Percentiles rank a stretch among this genome's conserved stretches.
phyloP scores from a whole-genome alignment of 768 basidiomycete species.

The Mrakia frigida region DNA sequence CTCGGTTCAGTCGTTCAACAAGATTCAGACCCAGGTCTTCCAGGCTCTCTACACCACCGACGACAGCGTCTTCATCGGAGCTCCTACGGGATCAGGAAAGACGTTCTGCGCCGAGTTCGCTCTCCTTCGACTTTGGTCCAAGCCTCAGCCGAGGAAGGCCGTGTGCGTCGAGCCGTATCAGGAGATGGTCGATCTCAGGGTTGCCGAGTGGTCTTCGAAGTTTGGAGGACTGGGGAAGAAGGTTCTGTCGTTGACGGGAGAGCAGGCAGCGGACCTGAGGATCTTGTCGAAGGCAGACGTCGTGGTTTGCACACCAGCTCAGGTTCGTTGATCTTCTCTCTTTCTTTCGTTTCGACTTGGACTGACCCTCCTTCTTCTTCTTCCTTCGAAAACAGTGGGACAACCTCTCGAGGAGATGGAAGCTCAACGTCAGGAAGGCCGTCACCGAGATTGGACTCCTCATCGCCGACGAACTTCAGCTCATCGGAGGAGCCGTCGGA shows the following conservation, averaged over 20 bases:
- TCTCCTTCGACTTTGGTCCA: slow-evolving; percentile 88
- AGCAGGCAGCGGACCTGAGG: slow-evolving; percentile 84
- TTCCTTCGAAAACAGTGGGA: slow-evolving; percentile 67
- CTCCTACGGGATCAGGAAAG: slow-evolving; percentile 94
- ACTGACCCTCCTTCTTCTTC: background rate
- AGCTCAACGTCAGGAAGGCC: slow-evolving; percentile 74
- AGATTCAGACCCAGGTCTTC: slow-evolving; percentile 99
- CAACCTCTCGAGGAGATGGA: slow-evolving; percentile 86
- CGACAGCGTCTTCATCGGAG: slow-evolving; percentile 94
- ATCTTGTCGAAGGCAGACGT: slow-evolving; percentile 83
- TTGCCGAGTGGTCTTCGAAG: slow-evolving; percentile 81
- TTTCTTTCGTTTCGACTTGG: background rate
- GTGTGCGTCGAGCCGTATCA: slow-evolving; percentile 96
- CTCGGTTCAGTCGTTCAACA: slow-evolving; percentile 84
- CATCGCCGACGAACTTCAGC: slow-evolving; percentile 92
- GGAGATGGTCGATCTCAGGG: slow-evolving; percentile 91
- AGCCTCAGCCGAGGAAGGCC: slow-evolving; percentile 69
- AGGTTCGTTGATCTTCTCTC: slow-evolving; percentile 52
- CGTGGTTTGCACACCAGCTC: slow-evolving; percentile 86
- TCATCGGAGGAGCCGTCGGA: slow-evolving; percentile 89
- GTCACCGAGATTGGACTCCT: slow-evolving; percentile 87
- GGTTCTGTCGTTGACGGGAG: slow-evolving; percentile 88
- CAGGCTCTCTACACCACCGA: slow-evolving; percentile 93
- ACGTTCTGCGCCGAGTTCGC: slow-evolving; percentile 97
- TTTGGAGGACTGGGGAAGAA: slow-evolving; percentile 81